Evolutionary conservation across 2,329 filamentous ascomycete species (phyloP).

Genomic region (Myriosclerotinia scirpicola): DNA sequence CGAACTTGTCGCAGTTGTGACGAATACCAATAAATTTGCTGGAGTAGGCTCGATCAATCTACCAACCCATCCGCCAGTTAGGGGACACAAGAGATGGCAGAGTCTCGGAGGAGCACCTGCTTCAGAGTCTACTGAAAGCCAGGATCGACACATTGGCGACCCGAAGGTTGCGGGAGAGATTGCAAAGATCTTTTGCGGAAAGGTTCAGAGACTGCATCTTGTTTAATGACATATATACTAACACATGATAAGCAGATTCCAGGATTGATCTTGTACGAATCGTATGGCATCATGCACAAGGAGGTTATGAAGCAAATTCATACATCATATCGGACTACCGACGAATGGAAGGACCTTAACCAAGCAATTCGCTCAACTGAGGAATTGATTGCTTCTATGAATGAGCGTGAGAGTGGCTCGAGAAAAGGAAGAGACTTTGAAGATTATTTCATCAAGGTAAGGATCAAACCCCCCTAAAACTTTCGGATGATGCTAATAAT

Average conservation of each 20-base stretch:
- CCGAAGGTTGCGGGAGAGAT: slow-evolving; percentile 60
- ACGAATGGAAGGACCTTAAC: slow-evolving; percentile 77
- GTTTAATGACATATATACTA: background rate
- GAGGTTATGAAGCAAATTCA: slow-evolving; percentile 77
- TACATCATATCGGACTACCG: slow-evolving; percentile 64
- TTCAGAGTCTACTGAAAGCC: slow-evolving; percentile 44
- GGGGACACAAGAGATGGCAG: slow-evolving; percentile 48
- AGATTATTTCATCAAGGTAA: slow-evolving; percentile 87
- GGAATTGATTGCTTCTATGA: slow-evolving; percentile 69
- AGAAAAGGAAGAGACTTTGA: slow-evolving; percentile 79
- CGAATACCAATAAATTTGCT: slow-evolving; percentile 61
- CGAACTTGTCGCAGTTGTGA: slow-evolving; percentile 69
- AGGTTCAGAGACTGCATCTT: slow-evolving; percentile 44
- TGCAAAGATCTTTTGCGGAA: slow-evolving; percentile 59
- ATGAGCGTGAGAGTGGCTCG: slow-evolving; percentile 58
- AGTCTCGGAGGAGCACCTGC: slow-evolving; percentile 44
- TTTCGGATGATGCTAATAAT: slow-evolving; percentile 21
- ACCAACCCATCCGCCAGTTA: slow-evolving; percentile 16
- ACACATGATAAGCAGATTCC: slow-evolving; percentile 57
- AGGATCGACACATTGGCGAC: slow-evolving; percentile 53
- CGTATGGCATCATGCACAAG: slow-evolving; percentile 89
- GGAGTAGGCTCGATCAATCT: slow-evolving; percentile 43
- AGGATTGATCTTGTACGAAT: slow-evolving; percentile 83
- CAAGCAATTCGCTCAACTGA: slow-evolving; percentile 82
- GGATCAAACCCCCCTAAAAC: background rate